Base-by-base conservation (phyloP, 2,329 filamentous ascomycete species). In the Nemania sp. region DNA sequence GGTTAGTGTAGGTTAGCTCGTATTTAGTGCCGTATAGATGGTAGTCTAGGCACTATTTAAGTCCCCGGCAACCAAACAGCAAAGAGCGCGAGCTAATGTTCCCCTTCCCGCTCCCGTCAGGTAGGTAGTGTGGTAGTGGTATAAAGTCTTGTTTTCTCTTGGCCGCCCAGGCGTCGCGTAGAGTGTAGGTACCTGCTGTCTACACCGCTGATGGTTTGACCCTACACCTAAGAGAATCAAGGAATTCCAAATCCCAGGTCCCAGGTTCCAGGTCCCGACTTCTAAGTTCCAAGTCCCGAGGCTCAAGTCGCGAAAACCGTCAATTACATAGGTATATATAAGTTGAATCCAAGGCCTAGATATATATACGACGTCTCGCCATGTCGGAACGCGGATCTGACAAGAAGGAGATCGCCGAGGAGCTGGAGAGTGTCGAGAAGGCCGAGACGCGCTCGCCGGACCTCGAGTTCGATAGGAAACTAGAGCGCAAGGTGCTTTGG, bases 401-500 rank as follows among this genome's bases (percentile, higher is more conserved):
- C 46, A 45, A 42, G 53, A 60, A 57, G 10, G 47, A 43, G 7
- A 20, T 35, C 35, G 62, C 67, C 57, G 64, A 63, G 47, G 62
- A 53, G 17, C 57, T 68, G 53, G 70, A 71, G 56, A 69, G 68
- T 59, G 54, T 69, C 50, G 54, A 72, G 64, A 71, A 70, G 46
- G 66, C 48, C 9, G 52, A 57, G 10, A 34, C n/a, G 1, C 18
- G 5, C 18, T 32, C 62, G 50, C 57, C 62, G 25, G 25, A 29
- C 7, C 25, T 29, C 20, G 60, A 62, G 20, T 54, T 62, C n/a
- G 62, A 71, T 42, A 63, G 59, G 46, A 61, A 67, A 12, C 64
- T 82, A 62, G 78, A 77, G 17, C 74, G 77, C 32, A 76, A 70
- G 48, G 70, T 86, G 25, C 71, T 87, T 17, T 78, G 78, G 68